A percentile compares a stretch with the other conserved stretches of the same genome.
Conservation (phyloP, 2,329 filamentous ascomycete genomes). For the Oidium heveae region DNA sequence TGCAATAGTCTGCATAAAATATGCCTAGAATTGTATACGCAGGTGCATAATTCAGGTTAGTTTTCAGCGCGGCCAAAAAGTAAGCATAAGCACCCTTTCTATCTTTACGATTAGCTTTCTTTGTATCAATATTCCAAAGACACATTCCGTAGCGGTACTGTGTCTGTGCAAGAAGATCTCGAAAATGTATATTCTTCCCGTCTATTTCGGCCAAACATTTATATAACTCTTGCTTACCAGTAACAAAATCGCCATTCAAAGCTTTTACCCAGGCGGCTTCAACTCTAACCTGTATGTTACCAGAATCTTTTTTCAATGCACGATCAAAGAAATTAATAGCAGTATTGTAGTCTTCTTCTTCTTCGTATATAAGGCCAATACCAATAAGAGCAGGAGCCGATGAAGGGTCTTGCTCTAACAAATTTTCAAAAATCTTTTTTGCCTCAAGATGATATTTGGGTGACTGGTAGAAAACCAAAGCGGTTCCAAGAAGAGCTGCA, state of each 20-base stretch:
- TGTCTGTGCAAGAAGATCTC: constrained; percentile 59
- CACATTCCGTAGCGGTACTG: constrained; percentile 73
- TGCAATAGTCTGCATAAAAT: constrained; percentile 77
- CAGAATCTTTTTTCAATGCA: constrained; percentile 45
- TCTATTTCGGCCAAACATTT: constrained; percentile 40
- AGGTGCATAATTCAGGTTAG: constrained; percentile 66
- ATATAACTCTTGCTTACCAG: constrained; percentile 44
- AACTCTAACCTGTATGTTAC: constrained; percentile 54
- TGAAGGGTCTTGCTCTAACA: constrained; percentile 48
- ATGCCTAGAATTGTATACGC: constrained; percentile 77
- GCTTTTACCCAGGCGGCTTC: constrained; percentile 88
- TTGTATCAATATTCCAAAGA: constrained; percentile 61
- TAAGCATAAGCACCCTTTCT: constrained; percentile 61
- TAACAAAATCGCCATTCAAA: constrained; percentile 47
- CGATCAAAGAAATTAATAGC: constrained; percentile 60
- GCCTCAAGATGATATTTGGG: constrained; percentile 78
- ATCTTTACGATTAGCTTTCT: constrained; percentile 48
- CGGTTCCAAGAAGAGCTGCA: constrained; percentile 58
- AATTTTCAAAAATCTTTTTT: constrained; percentile 58
- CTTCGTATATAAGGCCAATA: constrained; percentile 74
- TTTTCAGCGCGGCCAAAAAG: constrained; percentile 65
- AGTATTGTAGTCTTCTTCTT: constrained; percentile 66
- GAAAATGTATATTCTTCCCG: constrained; percentile 29
- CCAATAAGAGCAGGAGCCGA: constrained; percentile 70
- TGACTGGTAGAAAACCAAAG: constrained; percentile 70